phyloP scores from a whole-genome alignment of 768 basidiomycete genomes.

The Macrocybe gigantea region DNA sequence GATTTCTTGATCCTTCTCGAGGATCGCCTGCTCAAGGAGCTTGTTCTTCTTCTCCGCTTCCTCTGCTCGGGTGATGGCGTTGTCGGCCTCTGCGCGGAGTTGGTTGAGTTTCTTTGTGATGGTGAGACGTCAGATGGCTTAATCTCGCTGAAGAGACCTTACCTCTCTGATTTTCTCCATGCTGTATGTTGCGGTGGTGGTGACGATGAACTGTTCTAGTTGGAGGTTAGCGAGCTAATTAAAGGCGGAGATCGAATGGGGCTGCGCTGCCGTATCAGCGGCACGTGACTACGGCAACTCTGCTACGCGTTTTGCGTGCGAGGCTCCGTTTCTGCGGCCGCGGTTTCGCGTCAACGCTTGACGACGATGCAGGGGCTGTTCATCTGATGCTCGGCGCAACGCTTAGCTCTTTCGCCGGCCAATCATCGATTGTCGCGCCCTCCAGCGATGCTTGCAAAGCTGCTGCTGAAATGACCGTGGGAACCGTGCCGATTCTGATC shows the following conservation, averaged over 20 bases:
- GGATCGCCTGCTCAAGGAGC: conserved; percentile 61
- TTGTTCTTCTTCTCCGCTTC: conserved; percentile 82
- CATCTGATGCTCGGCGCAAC: no score
- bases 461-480: conserved; percentile 12
- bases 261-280: no score
- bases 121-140: neutral
- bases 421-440: no score
- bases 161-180: conserved; percentile 54
- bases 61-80: conserved; percentile 78
- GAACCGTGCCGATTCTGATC: conserved; percentile 2
- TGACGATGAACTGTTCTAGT: conserved; percentile 11
- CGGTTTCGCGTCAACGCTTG: no score
- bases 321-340: no score
- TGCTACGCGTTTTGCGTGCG: no score
- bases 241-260: conserved; percentile 22
- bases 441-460: no score
- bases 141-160: conserved; percentile 2
- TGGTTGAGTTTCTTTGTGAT: conserved; percentile 58
- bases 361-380: no score
- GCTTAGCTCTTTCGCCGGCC: no score
- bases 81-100: conserved; percentile 84
- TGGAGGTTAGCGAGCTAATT: conserved; percentile 13
- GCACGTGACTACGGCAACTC: no score
- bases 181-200: conserved; percentile 13
- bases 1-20: conserved; percentile 84